Base-by-base conservation (phyloP, 371 early-diverging fungal genomes). In the Actinomucor elegans region DNA sequence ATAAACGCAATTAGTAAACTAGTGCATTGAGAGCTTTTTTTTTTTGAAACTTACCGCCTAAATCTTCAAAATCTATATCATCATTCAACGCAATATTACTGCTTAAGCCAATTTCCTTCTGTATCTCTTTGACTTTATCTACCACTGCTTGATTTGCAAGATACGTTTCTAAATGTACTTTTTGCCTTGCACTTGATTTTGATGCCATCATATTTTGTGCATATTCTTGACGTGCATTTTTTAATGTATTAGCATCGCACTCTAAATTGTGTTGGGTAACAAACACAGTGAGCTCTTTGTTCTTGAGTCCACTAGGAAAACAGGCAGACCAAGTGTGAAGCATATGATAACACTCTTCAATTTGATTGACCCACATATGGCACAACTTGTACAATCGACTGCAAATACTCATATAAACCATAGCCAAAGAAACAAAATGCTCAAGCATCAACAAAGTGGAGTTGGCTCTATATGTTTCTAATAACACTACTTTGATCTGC, bases 331-430 rank as follows among this genome's bases (percentile, higher is more conserved):
- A 75, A 7, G 28, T 32, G 21, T 66, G 64, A 0, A 75, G 40
- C 29, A 67, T 29, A 11, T 65, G 41, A 45, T 71, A 75, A 23
- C 72, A 72, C 15, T 67, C 61, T 47, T 71, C 66, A 10, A 75
- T 44, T 21, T 71, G 63, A 9, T 36, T 57, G 2, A 57, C 33
- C 70, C 67, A 71, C 10, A 40, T 41, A 21, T 62, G 59, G 40
- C 57, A 47, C 10, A 71, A 23, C 10, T 49, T 41, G 51, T 62
- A 71, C 2, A 75, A 56, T 33, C 76, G 56, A 57, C 70, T 69
- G 17, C 57, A 62, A 3, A 67, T 36, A 17, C 64, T 61, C 69
- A 75, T 75, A 37, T 58, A 61, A 3, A 67, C 69, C 6, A 75
- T 17, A 2, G 67, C 64, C 17, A 71, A 33, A 1, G 66, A 60